Evolutionary conservation across 2,329 filamentous ascomycete species (phyloP).

Genomic region (Hortaea werneckii): DNA sequence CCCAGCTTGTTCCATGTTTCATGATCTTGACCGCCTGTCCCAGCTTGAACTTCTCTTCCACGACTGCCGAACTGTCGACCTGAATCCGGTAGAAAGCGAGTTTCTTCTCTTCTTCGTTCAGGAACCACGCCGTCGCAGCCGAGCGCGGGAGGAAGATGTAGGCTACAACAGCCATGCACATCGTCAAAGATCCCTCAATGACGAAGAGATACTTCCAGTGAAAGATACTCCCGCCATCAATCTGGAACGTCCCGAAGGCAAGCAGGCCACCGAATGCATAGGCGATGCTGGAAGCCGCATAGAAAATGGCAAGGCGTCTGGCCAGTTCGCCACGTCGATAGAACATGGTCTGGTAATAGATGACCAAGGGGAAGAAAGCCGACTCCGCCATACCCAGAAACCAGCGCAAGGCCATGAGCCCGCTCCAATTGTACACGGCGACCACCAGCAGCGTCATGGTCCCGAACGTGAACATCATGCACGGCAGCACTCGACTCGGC

Average conservation of each 20-base stretch:
- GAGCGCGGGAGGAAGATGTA: conserved; percentile 59
- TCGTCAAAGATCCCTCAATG: conserved; percentile 48
- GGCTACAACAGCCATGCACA: conserved; percentile 50
- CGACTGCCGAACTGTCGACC: conserved; percentile 59
- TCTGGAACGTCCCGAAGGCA: conserved; percentile 52
- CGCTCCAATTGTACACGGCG: conserved; percentile 49
- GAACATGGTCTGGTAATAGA: conserved; percentile 52
- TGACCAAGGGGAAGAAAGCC: conserved; percentile 61
- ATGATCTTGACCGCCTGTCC: conserved; percentile 44
- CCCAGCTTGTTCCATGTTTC: conserved; percentile 43
- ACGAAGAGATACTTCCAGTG: conserved; percentile 59
- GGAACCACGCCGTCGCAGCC: conserved; percentile 54
- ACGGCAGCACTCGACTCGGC: conserved; percentile 47
- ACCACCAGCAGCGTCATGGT: conserved; percentile 52
- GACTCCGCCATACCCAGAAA: conserved; percentile 55
- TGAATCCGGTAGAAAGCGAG: conserved; percentile 66
- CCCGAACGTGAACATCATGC: conserved; percentile 56
- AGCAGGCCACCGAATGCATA: conserved; percentile 54
- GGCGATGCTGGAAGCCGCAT: conserved; percentile 65
- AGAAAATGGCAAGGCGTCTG: conserved; percentile 61
- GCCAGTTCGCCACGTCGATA: conserved; percentile 64
- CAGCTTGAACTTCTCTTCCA: conserved; percentile 46
- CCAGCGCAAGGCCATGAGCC: conserved; percentile 58
- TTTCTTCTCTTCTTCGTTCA: conserved; percentile 54
- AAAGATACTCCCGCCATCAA: conserved; percentile 35